A percentile compares a stretch with the other conserved stretches of the same genome.
Conservation (phyloP, 306 rosid species). For the Inga oerstediana region DNA sequence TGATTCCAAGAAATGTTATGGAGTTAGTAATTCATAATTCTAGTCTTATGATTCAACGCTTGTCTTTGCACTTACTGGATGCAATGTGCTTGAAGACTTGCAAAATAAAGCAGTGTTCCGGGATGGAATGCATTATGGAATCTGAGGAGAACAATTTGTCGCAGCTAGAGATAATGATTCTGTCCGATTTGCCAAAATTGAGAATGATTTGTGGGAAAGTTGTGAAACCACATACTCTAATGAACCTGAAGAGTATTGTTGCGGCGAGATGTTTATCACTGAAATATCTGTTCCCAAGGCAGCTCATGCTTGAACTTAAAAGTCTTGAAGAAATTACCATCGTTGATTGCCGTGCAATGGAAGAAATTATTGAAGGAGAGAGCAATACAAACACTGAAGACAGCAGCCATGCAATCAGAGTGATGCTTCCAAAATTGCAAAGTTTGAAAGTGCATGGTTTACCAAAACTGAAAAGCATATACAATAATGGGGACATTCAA, state of each 20-base stretch:
- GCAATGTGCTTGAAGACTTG: not conserved
- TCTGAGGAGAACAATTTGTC: not conserved
- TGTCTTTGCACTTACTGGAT: not conserved
- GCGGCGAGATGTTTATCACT: too few species aligned
- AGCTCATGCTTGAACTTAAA: too few species aligned
- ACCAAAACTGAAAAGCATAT: not conserved
- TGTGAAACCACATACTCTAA: too few species aligned
- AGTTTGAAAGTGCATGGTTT: not conserved
- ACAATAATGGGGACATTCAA: not conserved
- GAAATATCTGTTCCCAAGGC: too few species aligned
- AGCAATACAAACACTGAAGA: too few species aligned
- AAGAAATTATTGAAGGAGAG: not conserved
- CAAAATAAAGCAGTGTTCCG: rapidly evolving
- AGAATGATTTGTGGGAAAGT: not conserved
- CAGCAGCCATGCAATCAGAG: not conserved
- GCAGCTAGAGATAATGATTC: not conserved
- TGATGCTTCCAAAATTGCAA: not conserved
- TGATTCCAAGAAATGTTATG: not conserved
- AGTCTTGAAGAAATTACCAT: too few species aligned
- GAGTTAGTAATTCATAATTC: not conserved
- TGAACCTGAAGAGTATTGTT: too few species aligned
- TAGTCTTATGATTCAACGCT: not conserved
- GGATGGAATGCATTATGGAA: not conserved
- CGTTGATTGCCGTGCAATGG: not conserved
- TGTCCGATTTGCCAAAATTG: not conserved